These are phyloP conservation scores for Ustilago bromivora DNA, from an alignment of 1,284 basidiomycete genomes.

Conservation along the genomic window DNA sequence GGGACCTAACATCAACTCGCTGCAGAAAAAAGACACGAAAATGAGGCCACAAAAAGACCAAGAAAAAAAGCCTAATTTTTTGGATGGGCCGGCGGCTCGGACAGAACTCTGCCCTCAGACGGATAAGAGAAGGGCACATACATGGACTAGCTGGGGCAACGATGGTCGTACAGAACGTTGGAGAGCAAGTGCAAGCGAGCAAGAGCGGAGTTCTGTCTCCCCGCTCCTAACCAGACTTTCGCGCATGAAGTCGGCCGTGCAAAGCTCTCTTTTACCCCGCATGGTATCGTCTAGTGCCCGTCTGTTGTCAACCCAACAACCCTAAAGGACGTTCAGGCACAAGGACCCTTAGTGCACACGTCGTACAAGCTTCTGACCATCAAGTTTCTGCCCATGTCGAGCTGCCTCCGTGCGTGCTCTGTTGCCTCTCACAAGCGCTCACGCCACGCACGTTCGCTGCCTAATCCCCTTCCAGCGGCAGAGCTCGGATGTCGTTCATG, in stretches of 20 bases:
- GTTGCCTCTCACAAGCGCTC: neutral
- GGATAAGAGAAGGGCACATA: conserved; percentile 1
- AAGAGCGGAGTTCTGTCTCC: neutral
- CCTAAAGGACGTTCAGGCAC: neutral
- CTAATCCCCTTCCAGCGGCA: neutral
- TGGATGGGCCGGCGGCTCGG: conserved; percentile 24
- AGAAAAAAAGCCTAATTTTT: conserved; percentile 3
- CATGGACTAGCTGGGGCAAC: too few relatives aligned
- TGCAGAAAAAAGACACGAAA: conserved; percentile 1
- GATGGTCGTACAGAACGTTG: neutral
- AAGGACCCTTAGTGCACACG: conserved; percentile 10
- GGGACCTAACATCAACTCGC: neutral
- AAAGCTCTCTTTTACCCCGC: neutral
- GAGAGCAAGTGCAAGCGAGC: neutral
- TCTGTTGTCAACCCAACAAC: too few relatives aligned
- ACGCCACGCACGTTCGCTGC: neutral
- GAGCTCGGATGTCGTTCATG: neutral
- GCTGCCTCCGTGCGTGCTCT: neutral
- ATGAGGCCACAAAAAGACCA: neutral
- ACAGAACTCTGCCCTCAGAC: neutral
- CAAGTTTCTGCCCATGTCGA: neutral
- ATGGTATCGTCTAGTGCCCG: too few relatives aligned
- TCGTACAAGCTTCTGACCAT: neutral
- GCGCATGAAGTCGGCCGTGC: neutral
- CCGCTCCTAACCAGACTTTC: neutral